Percentiles rank a stretch among this genome's conserved stretches.
Evolutionary conservation across 768 basidiomycete genomes (phyloP).

Genomic region (Lactifluus subvellereus): DNA sequence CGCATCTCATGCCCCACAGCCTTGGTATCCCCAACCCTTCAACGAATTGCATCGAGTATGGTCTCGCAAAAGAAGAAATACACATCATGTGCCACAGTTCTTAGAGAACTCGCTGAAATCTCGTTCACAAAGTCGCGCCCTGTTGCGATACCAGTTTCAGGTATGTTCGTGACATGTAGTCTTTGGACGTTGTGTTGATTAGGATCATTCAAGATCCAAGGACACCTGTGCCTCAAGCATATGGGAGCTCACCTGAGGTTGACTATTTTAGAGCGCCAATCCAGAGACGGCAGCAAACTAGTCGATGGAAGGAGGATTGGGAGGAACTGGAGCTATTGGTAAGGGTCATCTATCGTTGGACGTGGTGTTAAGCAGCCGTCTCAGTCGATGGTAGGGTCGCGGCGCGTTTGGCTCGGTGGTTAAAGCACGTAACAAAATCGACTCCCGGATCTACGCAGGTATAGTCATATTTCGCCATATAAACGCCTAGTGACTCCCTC

Average conservation of each 20-base stretch:
- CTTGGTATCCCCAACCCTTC: slow-evolving; percentile 45
- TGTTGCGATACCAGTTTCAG: slow-evolving; percentile 29
- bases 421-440: slow-evolving; percentile 86
- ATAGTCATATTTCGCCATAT: slow-evolving; percentile 20
- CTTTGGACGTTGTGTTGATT: neutral
- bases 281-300: slow-evolving; percentile 44
- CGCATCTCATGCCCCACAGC: slow-evolving; percentile 34
- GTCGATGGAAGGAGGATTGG: slow-evolving; percentile 91
- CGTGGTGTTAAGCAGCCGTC: neutral
- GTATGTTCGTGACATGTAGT: slow-evolving; percentile 13
- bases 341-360: slow-evolving; percentile 11
- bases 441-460: slow-evolving; percentile 80
- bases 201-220: slow-evolving; percentile 34
- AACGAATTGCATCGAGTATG: slow-evolving; percentile 53
- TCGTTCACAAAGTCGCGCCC: slow-evolving; percentile 13
- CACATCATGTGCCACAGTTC: slow-evolving; percentile 50
- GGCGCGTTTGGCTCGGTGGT: slow-evolving; percentile 94
- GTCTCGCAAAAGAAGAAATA: slow-evolving; percentile 50
- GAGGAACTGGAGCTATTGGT: slow-evolving; percentile 86
- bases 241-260: slow-evolving; percentile 54
- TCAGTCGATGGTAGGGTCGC: slow-evolving; percentile 52
- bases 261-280: slow-evolving; percentile 52
- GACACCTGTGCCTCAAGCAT: slow-evolving; percentile 44
- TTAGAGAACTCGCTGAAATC: slow-evolving; percentile 42
- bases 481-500: neutral